Base-by-base conservation (phyloP, 441 rosid species). In the Aquilaria agallochum region DNA sequence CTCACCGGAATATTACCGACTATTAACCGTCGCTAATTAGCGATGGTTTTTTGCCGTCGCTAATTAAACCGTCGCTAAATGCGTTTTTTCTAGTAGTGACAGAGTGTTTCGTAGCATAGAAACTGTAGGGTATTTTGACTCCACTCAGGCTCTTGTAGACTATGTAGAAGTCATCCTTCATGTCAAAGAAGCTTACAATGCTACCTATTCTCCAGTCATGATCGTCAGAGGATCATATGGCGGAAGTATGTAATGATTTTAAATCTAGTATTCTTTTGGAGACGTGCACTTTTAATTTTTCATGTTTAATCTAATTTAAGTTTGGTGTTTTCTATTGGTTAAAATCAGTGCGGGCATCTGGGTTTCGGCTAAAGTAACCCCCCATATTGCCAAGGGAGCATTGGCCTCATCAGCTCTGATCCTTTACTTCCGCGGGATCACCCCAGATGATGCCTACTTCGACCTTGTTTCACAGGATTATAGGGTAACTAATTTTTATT, bases 201-300 rank as follows among this genome's bases (percentile, higher is more conserved):
- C 92, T n/a, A n/a, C 64, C 5, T 55, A 67, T 68, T 82, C 85
- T 56, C 96, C 92, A 3, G 82, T 85, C 12, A 83, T 89, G 20
- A 92, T 87, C 36, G 20, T 82, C 0, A 92, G 94, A 62, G 96
- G 88, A 67, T 87, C 92, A 4, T 89, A 87, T 9, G 92, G 94
- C 4, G 94, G 92, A 87, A 87, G 96, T 89, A 83, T 65, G 81
- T 20, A 20, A 20, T 1, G 67, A 27, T 20, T 20, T 20, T 20
- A 20, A 20, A 20, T 20, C 1, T 20, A 1, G 20, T 20, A 0
- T 20, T 20, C 20, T 20, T 20, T 20, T 20, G 20, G 20, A 20
- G 20, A 20, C 20, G 20, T 9, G 14, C 4, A 32, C 31, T 11
- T 49, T 14, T 27, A 8, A 1, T 12, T 13, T 10, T n/a, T 6